Conservation (phyloP, 768 basidiomycete genomes). For the Sistotremastrum niveocremeum region DNA sequence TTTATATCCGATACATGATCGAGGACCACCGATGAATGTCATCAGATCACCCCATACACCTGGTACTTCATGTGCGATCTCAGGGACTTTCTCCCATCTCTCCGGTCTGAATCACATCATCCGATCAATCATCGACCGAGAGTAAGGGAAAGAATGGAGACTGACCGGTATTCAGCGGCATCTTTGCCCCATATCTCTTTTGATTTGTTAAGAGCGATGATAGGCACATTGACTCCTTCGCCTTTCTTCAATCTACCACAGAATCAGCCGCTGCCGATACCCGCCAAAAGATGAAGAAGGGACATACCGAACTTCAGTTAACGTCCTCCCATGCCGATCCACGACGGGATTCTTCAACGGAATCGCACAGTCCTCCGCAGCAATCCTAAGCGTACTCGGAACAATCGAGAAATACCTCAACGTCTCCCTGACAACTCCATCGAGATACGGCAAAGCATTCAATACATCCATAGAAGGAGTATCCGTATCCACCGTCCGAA, state of each 20-base stretch:
- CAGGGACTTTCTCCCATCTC: slow-evolving; percentile 13
- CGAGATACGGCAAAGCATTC: slow-evolving; percentile 17
- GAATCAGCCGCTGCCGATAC: too few species aligned
- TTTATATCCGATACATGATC: slow-evolving; percentile 17
- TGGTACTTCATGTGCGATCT: slow-evolving; percentile 9
- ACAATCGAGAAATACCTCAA: slow-evolving; percentile 9
- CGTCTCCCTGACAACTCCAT: slow-evolving; percentile 11
- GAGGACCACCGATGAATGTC: slow-evolving; percentile 18
- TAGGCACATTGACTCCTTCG: slow-evolving; percentile 17
- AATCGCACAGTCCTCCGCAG: slow-evolving; percentile 8
- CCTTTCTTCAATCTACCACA: slow-evolving; percentile 12
- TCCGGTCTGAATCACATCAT: slow-evolving; percentile 15
- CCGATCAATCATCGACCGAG: too few species aligned
- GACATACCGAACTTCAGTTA: slow-evolving; percentile 6
- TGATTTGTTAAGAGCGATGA: slow-evolving; percentile 14
- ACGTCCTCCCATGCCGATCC: slow-evolving; percentile 6
- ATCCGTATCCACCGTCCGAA: slow-evolving; percentile 9
- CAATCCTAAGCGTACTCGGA: slow-evolving; percentile 4
- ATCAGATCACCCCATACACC: slow-evolving; percentile 13
- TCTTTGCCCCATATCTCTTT: slow-evolving; percentile 18
- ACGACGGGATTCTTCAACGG: slow-evolving; percentile 9
- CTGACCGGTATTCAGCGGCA: slow-evolving; percentile 17
- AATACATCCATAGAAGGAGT: slow-evolving; percentile 16
- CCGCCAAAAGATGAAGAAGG: neutral
- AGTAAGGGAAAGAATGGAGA: neutral